These are phyloP conservation scores for Yarrowia alimentaria DNA, from an alignment of 805 yeast species.

Conservation along the genomic window DNA sequence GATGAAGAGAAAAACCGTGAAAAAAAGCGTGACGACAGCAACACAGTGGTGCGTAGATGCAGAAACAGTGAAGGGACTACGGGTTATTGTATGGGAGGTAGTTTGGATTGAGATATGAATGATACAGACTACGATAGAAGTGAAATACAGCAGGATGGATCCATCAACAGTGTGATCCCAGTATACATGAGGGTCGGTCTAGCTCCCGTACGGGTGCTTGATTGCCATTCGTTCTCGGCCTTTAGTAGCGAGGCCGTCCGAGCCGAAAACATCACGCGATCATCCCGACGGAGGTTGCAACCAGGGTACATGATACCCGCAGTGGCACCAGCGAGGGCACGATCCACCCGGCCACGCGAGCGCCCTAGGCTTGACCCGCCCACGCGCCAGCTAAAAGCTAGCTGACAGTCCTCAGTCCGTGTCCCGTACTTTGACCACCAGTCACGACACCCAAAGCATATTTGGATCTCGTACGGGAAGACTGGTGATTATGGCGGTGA, in stretches of 20 bases:
- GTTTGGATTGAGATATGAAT: conserved; percentile 6
- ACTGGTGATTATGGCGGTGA: conserved; percentile 8
- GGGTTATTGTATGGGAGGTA: conserved; percentile 4
- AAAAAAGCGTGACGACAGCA: conserved; percentile 25
- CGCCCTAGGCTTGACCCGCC: no score
- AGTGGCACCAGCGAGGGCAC: background rate
- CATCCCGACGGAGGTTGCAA: conserved; percentile 8
- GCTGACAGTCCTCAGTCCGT: no score
- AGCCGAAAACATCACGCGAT: background rate
- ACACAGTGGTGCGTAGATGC: conserved; percentile 13
- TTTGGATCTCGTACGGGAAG: conserved; percentile 2
- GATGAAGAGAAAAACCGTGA: conserved; percentile 14
- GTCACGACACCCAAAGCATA: conserved; percentile 18
- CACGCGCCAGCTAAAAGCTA: no score
- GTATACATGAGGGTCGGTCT: background rate
- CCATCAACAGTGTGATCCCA: no score
- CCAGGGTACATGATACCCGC: conserved; percentile 8
- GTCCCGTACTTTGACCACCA: no score
- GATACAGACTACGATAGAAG: background rate
- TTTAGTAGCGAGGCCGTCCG: no score
- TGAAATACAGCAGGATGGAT: background rate
- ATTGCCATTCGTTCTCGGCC: no score
- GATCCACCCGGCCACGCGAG: no score
- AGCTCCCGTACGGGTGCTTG: no score
- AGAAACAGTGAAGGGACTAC: conserved; percentile 1